These are phyloP conservation scores for Kwoniella mangroviensis DNA, from an alignment of 768 basidiomycete species.

Conservation along the genomic window DNA sequence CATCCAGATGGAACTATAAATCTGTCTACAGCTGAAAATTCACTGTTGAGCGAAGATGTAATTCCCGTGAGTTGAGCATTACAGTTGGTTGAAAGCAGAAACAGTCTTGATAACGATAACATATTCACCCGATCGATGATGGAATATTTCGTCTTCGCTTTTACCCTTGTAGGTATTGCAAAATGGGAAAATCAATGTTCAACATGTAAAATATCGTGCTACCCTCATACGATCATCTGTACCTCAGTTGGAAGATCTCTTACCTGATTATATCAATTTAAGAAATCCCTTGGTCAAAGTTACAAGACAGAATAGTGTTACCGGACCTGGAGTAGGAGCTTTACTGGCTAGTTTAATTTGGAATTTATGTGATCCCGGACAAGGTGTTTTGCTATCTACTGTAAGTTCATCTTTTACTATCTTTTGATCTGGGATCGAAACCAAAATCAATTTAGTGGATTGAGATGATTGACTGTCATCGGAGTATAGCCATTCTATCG, in stretches of 20 bases:
- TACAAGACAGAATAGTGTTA: slow-evolving; percentile 9
- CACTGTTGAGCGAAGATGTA: not conserved
- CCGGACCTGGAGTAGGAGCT: slow-evolving; percentile 18
- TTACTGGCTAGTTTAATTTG: slow-evolving; percentile 12
- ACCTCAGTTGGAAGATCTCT: slow-evolving; percentile 10
- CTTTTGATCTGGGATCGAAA: too few relatives aligned
- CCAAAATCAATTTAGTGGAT: too few relatives aligned
- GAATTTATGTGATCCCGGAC: slow-evolving; percentile 4
- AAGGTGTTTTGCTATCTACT: slow-evolving; percentile 16
- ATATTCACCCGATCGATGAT: too few relatives aligned
- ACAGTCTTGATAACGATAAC: too few relatives aligned
- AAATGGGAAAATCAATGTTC: not conserved
- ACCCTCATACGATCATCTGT: slow-evolving; percentile 7
- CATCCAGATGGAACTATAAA: slow-evolving; percentile 19
- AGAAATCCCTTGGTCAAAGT: not conserved
- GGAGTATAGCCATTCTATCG: slow-evolving; percentile 14
- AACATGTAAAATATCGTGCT: slow-evolving; percentile 14
- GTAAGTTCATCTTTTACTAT: not conserved
- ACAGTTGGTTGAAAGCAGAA: too few relatives aligned
- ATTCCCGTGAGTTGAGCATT: slow-evolving; percentile 16
- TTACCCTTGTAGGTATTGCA: slow-evolving; percentile 13
- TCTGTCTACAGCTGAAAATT: slow-evolving; percentile 19
- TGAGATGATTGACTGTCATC: too few relatives aligned
- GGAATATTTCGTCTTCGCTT: too few relatives aligned
- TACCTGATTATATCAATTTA: slow-evolving; percentile 14